phyloP scores from a whole-genome alignment of 2,329 filamentous ascomycete genomes.

The Aspergillus piperis region DNA sequence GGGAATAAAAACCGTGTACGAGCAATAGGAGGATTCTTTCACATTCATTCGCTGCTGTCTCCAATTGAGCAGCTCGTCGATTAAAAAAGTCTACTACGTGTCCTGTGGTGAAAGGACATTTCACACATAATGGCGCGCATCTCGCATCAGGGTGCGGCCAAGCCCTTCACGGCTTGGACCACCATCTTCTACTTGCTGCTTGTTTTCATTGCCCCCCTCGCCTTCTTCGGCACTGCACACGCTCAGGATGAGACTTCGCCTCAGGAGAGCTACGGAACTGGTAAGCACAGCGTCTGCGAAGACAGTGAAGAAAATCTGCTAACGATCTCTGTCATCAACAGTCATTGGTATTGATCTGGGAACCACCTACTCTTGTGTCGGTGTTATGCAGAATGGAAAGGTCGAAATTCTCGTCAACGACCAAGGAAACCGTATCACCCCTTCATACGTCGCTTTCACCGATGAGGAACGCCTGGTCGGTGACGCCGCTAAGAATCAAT shows the following conservation, averaged over 20 bases:
- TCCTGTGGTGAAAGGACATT: slow-evolving; percentile 16
- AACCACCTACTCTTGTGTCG: slow-evolving; percentile 84
- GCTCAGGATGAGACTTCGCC: slow-evolving; percentile 69
- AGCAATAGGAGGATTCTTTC: background rate
- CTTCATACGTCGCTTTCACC: slow-evolving; percentile 93
- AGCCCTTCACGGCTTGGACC: slow-evolving; percentile 75
- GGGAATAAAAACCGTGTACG: background rate
- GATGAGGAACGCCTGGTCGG: slow-evolving; percentile 96
- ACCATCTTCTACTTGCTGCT: slow-evolving; percentile 89
- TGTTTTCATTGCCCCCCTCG: slow-evolving; percentile 80
- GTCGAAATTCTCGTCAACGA: slow-evolving; percentile 96
- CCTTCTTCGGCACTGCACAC: slow-evolving; percentile 74
- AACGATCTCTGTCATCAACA: slow-evolving; percentile 25
- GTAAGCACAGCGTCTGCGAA: slow-evolving; percentile 36
- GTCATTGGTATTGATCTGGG: slow-evolving; percentile 96
- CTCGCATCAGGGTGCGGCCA: slow-evolving; percentile 64
- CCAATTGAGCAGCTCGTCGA: background rate
- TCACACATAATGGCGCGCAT: slow-evolving; percentile 55
- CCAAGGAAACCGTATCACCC: slow-evolving; percentile 94
- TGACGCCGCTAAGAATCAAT: slow-evolving; percentile 97
- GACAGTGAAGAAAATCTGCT: background rate
- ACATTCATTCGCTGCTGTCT: background rate
- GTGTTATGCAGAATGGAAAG: slow-evolving; percentile 94
- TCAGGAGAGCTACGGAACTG: slow-evolving; percentile 75
- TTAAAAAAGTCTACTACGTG: slow-evolving; percentile 6